These are phyloP conservation scores for Chaetothyriales sp. DNA, from an alignment of 2,329 filamentous ascomycete genomes.

Conservation along the genomic window DNA sequence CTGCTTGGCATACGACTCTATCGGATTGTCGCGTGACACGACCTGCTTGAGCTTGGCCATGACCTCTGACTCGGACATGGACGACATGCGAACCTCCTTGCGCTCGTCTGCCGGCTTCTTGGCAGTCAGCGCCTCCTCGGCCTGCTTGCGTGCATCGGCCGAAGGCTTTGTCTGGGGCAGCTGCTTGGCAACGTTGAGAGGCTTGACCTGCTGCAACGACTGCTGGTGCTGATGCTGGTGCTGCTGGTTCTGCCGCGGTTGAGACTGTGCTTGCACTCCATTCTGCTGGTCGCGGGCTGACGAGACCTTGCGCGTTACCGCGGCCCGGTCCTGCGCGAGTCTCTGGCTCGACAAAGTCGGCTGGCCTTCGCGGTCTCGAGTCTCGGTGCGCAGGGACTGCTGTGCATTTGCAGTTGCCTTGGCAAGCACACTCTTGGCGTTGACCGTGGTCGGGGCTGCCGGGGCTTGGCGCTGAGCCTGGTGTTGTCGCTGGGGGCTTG, in stretches of 20 bases:
- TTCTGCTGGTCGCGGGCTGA: constrained; percentile 26
- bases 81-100: constrained; percentile 95
- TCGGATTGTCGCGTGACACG: constrained; percentile 88
- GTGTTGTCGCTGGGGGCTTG: constrained; percentile 6
- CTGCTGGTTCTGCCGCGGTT: constrained; percentile 15
- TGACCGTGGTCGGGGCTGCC: constrained; percentile 39
- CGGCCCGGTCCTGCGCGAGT: constrained; percentile 21
- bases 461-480: constrained; percentile 68
- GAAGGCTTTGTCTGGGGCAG: constrained; percentile 30
- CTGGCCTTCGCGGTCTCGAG: constrained; percentile 21
- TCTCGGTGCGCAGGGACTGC: constrained; percentile 22
- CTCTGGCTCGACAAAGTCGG: constrained; percentile 25
- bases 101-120: constrained; percentile 60
- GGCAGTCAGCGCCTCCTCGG: constrained; percentile 75
- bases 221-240: constrained; percentile 22
- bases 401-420: constrained; percentile 16
- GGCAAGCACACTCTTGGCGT: constrained; percentile 16
- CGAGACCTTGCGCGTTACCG: constrained; percentile 27
- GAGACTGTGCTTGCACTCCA: constrained; percentile 32
- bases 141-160: constrained; percentile 67
- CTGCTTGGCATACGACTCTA: constrained; percentile 94
- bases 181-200: constrained; percentile 64
- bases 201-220: constrained; percentile 51
- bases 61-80: constrained; percentile 92
- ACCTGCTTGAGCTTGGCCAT: constrained; percentile 92